These are phyloP conservation scores for Aspergillus sp. DNA, from an alignment of 2,329 filamentous ascomycete genomes.

Conservation along the genomic window DNA sequence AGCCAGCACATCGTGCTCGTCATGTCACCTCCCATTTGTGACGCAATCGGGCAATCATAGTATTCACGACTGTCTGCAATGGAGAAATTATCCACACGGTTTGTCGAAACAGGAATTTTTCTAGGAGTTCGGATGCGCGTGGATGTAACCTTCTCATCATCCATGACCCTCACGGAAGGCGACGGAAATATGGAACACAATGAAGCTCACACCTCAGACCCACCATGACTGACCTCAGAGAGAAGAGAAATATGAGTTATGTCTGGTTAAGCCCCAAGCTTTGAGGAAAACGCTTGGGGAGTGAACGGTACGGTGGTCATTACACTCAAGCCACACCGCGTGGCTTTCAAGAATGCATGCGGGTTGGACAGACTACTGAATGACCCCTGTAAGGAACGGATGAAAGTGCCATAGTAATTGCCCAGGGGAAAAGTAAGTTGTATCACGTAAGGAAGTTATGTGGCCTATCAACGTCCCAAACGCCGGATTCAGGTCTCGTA, in stretches of 20 bases:
- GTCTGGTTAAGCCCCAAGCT: background rate
- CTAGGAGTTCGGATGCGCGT: background rate
- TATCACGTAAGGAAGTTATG: background rate
- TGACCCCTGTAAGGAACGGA: background rate
- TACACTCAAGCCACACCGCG: background rate
- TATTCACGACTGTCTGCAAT: background rate
- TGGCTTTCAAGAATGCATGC: background rate
- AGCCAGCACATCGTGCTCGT: background rate
- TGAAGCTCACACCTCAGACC: background rate
- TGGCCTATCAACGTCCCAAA: background rate
- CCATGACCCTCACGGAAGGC: background rate
- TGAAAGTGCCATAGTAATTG: background rate
- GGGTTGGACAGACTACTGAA: background rate
- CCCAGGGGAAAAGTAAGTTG: background rate
- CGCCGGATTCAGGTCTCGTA: background rate
- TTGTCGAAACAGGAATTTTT: background rate
- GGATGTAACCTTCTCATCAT: conserved; percentile 1
- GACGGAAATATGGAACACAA: background rate
- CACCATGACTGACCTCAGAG: background rate
- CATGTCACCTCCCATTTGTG: background rate
- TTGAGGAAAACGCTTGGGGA: background rate
- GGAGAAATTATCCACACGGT: background rate
- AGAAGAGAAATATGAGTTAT: background rate
- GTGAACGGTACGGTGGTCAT: background rate
- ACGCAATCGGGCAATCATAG: conserved; percentile 5